These are phyloP conservation scores for Aspergillus tubingensis DNA, from an alignment of 2,329 filamentous ascomycete genomes.

Conservation along the genomic window DNA sequence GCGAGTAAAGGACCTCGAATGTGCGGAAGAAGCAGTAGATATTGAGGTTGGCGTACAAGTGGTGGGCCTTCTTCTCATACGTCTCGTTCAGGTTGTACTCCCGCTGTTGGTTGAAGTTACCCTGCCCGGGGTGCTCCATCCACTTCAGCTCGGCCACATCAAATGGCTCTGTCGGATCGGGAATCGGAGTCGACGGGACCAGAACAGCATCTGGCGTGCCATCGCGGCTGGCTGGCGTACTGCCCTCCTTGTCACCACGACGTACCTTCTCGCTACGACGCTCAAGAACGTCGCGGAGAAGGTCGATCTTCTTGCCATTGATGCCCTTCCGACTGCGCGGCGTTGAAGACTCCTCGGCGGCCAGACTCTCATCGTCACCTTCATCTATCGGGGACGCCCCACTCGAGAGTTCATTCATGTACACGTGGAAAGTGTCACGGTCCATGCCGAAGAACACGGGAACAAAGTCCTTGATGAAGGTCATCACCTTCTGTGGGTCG, in stretches of 20 bases:
- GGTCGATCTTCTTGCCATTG: constrained; percentile 71
- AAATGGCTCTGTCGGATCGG: constrained; percentile 58
- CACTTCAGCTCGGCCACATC: constrained; percentile 54
- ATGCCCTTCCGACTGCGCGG: constrained; percentile 63
- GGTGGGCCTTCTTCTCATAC: constrained; percentile 78
- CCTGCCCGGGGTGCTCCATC: constrained; percentile 62
- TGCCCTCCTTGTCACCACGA: constrained; percentile 76
- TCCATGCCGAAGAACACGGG: constrained; percentile 75
- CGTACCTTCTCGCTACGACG: constrained; percentile 70
- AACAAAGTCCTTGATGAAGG: constrained; percentile 76
- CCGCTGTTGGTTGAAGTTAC: constrained; percentile 62
- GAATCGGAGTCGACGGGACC: constrained; percentile 36
- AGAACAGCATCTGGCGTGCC: constrained; percentile 75
- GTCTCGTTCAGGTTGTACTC: constrained; percentile 74
- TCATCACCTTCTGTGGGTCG: constrained; percentile 72
- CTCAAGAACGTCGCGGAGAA: constrained; percentile 84
- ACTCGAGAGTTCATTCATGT: constrained; percentile 68
- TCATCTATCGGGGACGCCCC: constrained; percentile 73
- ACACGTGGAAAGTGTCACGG: constrained; percentile 67
- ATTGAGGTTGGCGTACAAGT: constrained; percentile 87
- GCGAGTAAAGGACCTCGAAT: constrained; percentile 86
- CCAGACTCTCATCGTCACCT: constrained; percentile 71
- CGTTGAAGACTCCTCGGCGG: constrained; percentile 68
- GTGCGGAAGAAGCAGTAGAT: constrained; percentile 95
- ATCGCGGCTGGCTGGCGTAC: constrained; percentile 77